Conservation (phyloP, 2,329 filamentous ascomycete genomes). For the Colletotrichum orbiculare region DNA sequence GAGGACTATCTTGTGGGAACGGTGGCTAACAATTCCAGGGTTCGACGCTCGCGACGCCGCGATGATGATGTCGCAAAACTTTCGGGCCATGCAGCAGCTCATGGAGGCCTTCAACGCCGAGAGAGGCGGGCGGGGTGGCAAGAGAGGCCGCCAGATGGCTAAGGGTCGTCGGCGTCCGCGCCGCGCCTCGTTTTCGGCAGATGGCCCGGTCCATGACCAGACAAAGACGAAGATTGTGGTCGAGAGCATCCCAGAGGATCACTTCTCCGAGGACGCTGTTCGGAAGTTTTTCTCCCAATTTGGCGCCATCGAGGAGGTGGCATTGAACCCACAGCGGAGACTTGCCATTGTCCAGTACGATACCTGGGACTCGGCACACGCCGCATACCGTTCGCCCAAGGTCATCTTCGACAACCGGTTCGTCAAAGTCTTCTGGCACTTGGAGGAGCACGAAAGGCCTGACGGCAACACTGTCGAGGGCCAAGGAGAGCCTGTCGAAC, state of each 20-base stretch:
- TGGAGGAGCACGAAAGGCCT: slow-evolving; percentile 57
- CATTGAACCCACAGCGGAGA: slow-evolving; percentile 73
- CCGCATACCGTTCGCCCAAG: slow-evolving; percentile 81
- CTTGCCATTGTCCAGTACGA: slow-evolving; percentile 78
- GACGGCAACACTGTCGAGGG: slow-evolving; percentile 38
- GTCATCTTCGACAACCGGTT: slow-evolving; percentile 88
- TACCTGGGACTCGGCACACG: slow-evolving; percentile 72
- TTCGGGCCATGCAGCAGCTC: slow-evolving; percentile 35
- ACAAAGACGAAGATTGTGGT: slow-evolving; percentile 77
- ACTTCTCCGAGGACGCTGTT: slow-evolving; percentile 73
- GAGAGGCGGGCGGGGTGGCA: slow-evolving; percentile 35
- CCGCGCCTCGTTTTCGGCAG: slow-evolving; percentile 71
- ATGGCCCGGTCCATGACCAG: slow-evolving; percentile 71
- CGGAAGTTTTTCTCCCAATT: slow-evolving; percentile 78
- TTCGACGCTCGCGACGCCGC: slow-evolving; percentile 37
- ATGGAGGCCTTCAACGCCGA: slow-evolving; percentile 39
- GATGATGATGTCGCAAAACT: slow-evolving; percentile 36
- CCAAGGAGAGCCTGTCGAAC: slow-evolving; percentile 46
- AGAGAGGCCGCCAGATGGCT: slow-evolving; percentile 43
- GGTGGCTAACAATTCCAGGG: slow-evolving; percentile 29
- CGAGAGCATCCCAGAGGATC: slow-evolving; percentile 80
- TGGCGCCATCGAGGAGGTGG: slow-evolving; percentile 72
- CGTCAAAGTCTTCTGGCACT: slow-evolving; percentile 85
- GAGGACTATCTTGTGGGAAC: background rate
- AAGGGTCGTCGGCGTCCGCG: slow-evolving; percentile 30